A percentile compares a stretch with the other conserved stretches of the same genome.
Evolutionary conservation across 768 basidiomycete genomes (phyloP).

Genomic region (Kondoa malvinella): DNA sequence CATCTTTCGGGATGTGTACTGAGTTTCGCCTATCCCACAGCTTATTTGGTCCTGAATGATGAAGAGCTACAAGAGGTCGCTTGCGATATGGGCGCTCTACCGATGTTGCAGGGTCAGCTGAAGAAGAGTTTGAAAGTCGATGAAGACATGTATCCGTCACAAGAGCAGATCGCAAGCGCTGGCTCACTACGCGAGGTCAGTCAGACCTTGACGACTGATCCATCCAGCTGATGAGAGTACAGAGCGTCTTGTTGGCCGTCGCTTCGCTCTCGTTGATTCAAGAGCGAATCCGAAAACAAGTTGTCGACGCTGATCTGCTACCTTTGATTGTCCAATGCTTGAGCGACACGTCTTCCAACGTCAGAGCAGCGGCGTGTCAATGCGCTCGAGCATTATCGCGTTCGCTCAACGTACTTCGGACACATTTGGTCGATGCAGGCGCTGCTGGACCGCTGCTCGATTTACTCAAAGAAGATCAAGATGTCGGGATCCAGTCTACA

Average conservation of each 20-base stretch:
- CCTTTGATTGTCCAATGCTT: constrained; percentile 44
- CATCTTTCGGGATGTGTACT: neutral
- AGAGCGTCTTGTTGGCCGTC: constrained; percentile 59
- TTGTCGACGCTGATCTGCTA: constrained; percentile 48
- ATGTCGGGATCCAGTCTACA: constrained; percentile 18
- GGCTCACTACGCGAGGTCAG: constrained; percentile 20
- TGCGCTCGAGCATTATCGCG: constrained; percentile 64
- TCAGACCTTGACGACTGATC: constrained; percentile 2
- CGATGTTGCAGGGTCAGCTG: constrained; percentile 35
- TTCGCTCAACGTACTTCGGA: constrained; percentile 60
- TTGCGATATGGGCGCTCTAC: constrained; percentile 50
- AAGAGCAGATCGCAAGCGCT: constrained; percentile 8
- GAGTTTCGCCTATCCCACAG: constrained; percentile 33
- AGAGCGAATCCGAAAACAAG: constrained; percentile 51
- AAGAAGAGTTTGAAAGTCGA: constrained; percentile 28
- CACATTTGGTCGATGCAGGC: constrained; percentile 66
- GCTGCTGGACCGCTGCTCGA: constrained; percentile 55
- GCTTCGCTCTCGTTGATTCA: constrained; percentile 56
- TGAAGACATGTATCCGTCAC: constrained; percentile 23
- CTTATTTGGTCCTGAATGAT: constrained; percentile 53
- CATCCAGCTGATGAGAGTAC: neutral
- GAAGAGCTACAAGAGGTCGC: constrained; percentile 49
- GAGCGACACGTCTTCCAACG: constrained; percentile 48
- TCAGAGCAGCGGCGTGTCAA: constrained; percentile 74
- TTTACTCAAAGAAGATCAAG: constrained; percentile 35